phyloP scores from a whole-genome alignment of 2,329 filamentous ascomycete genomes.

The Hymenoscyphus albidus region DNA sequence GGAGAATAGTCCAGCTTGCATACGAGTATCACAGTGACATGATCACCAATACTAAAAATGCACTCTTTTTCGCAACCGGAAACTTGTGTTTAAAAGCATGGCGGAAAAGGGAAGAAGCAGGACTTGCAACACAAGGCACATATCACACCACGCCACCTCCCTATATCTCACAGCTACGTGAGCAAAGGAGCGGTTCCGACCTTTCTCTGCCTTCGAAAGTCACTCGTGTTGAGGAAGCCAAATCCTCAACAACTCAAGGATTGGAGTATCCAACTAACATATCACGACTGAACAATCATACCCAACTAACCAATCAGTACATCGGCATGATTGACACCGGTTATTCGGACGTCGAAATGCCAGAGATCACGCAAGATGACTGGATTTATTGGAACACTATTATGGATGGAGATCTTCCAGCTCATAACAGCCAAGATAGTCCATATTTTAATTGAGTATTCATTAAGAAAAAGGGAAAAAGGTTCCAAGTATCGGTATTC shows the following conservation, averaged over 20 bases:
- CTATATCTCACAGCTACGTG: slow-evolving; percentile 24
- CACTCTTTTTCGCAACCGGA: slow-evolving; percentile 30
- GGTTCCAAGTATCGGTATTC: background rate
- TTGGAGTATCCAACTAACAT: slow-evolving; percentile 3
- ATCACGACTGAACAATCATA: background rate
- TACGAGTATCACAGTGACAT: slow-evolving; percentile 33
- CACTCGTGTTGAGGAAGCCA: background rate
- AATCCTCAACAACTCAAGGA: background rate
- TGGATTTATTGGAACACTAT: slow-evolving; percentile 35
- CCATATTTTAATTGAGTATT: background rate
- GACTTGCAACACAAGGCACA: slow-evolving; percentile 11
- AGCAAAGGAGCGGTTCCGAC: slow-evolving; percentile 24
- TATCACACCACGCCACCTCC: slow-evolving; percentile 16
- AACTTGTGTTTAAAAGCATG: slow-evolving; percentile 34
- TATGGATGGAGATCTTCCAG: slow-evolving; percentile 30
- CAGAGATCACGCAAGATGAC: slow-evolving; percentile 28
- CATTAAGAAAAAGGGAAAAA: background rate
- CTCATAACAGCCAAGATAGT: slow-evolving; percentile 15
- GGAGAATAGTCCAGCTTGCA: slow-evolving; percentile 30
- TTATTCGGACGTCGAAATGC: slow-evolving; percentile 13
- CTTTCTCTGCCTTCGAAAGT: slow-evolving; percentile 7
- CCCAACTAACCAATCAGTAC: slow-evolving; percentile 11
- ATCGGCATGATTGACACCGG: slow-evolving; percentile 14
- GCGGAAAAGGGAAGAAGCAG: slow-evolving; percentile 29
- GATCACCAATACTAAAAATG: slow-evolving; percentile 29